These are phyloP conservation scores for Polytrichum formosum DNA, from an alignment of 225 moss, liverwort and hornwort species.

Conservation along the genomic window DNA sequence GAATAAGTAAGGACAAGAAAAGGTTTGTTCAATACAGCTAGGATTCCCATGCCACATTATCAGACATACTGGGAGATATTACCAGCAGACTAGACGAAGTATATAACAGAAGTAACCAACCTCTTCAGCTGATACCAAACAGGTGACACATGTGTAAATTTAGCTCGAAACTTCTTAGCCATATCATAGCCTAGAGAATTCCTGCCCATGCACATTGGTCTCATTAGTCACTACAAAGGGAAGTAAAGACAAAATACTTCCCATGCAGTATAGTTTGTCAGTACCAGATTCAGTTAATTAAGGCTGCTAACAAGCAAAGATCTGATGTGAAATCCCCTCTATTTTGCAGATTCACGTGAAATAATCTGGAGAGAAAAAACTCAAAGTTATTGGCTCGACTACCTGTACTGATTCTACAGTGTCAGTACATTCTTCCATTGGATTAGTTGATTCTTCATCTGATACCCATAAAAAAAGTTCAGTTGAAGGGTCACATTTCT, in stretches of 20 bases:
- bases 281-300: no score
- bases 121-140: constrained; percentile 97
- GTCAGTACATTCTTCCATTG: neutral
- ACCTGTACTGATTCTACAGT: neutral
- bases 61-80: constrained; percentile 3
- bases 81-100: constrained; percentile 2
- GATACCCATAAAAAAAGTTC: no score
- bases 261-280: no score
- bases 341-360: neutral
- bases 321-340: neutral
- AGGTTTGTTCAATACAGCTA: no score
- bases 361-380: neutral
- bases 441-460: no score
- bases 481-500: no score
- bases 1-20: no score
- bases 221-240: constrained; percentile 1
- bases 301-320: neutral
- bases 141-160: constrained; percentile 93
- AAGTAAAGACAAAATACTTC: neutral
- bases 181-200: constrained; percentile 87
- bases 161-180: constrained; percentile 80
- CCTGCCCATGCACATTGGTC: constrained; percentile 47
- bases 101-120: constrained; percentile 20
- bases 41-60: constrained; percentile 1
- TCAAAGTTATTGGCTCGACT: neutral